Percentiles rank a stretch among this genome's conserved stretches.
These are phyloP conservation scores for Rhodotorula sp. DNA, from an alignment of 1,284 basidiomycete genomes.

Conservation along the genomic window DNA sequence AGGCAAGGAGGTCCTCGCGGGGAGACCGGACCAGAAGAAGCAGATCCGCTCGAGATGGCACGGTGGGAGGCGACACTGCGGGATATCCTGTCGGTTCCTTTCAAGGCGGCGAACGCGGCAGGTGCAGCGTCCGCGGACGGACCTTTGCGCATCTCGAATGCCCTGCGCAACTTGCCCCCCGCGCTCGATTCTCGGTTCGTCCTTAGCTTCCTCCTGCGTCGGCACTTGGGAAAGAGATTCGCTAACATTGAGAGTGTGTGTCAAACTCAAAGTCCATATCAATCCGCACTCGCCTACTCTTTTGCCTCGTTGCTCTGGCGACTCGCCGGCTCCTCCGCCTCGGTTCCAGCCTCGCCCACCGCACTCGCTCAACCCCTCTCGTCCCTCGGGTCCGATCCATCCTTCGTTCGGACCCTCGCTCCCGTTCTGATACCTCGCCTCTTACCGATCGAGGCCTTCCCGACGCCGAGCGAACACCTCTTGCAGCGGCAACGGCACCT, in stretches of 20 bases:
- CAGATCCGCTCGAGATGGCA: constrained; percentile 40
- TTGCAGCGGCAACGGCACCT: constrained; percentile 13
- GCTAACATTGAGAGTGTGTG: too few species aligned
- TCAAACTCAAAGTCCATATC: neutral
- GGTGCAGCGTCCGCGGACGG: constrained; percentile 41
- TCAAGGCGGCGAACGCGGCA: constrained; percentile 64
- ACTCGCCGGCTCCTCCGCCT: constrained; percentile 2
- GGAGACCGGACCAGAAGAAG: constrained; percentile 46
- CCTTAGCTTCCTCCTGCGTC: too few species aligned
- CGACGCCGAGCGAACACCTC: constrained; percentile 7
- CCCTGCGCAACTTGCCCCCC: constrained; percentile 45
- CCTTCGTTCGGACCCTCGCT: constrained; percentile 11
- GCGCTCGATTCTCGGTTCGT: constrained; percentile 32
- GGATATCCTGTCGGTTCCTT: constrained; percentile 61
- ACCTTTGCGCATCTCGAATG: neutral
- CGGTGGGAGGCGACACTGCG: constrained; percentile 68
- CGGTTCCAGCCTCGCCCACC: neutral
- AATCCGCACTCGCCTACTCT: neutral
- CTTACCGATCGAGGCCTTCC: constrained; percentile 19
- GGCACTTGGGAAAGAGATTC: too few species aligned
- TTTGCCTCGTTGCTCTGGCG: constrained; percentile 18
- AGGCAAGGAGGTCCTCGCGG: neutral
- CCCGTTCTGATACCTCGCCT: constrained; percentile 11
- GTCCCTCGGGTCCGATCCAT: neutral
- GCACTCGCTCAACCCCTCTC: constrained; percentile 6